A percentile compares a stretch with the other conserved stretches of the same genome.
phyloP scores from a whole-genome alignment of 495 filamentous ascomycete species.

The Xylaria acuta region DNA sequence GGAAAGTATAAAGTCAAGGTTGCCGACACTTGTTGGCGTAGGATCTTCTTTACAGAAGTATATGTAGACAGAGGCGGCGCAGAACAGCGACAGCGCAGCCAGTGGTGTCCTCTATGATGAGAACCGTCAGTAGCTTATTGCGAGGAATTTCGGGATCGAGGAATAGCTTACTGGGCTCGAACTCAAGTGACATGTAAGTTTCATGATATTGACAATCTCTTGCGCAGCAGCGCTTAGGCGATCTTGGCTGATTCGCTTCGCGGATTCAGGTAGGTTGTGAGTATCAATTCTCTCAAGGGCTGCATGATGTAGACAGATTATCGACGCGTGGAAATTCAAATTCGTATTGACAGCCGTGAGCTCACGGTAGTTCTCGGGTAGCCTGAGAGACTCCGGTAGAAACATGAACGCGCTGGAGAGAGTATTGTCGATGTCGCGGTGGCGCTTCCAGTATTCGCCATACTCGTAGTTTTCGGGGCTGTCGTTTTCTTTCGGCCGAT shows the following conservation, averaged over 20 bases:
- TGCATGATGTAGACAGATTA: slow-evolving; percentile 53
- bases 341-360: slow-evolving; percentile 50
- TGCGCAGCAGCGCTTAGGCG: slow-evolving; percentile 46
- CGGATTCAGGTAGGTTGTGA: slow-evolving; percentile 39
- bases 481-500: slow-evolving; percentile 48
- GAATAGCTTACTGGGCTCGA: slow-evolving; percentile 33
- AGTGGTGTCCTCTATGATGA: slow-evolving; percentile 45
- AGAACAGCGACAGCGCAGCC: slow-evolving; percentile 50
- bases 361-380: slow-evolving; percentile 47
- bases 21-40: slow-evolving; percentile 38
- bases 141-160: neutral
- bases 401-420: slow-evolving; percentile 56
- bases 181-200: slow-evolving; percentile 41
- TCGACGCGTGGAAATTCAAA: slow-evolving; percentile 51
- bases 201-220: slow-evolving; percentile 54
- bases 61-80: slow-evolving; percentile 49
- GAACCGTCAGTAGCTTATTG: slow-evolving; percentile 3
- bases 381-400: slow-evolving; percentile 48
- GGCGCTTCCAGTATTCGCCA: slow-evolving; percentile 53
- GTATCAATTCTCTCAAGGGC: slow-evolving; percentile 50
- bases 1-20: slow-evolving; percentile 49
- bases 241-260: slow-evolving; percentile 41
- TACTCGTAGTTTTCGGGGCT: slow-evolving; percentile 46
- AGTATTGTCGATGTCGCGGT: slow-evolving; percentile 53
- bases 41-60: slow-evolving; percentile 37